A percentile compares a stretch with the other conserved stretches of the same genome.
These are phyloP conservation scores for Salix brachista DNA, from an alignment of 345 rosid genomes.

Conservation along the genomic window DNA sequence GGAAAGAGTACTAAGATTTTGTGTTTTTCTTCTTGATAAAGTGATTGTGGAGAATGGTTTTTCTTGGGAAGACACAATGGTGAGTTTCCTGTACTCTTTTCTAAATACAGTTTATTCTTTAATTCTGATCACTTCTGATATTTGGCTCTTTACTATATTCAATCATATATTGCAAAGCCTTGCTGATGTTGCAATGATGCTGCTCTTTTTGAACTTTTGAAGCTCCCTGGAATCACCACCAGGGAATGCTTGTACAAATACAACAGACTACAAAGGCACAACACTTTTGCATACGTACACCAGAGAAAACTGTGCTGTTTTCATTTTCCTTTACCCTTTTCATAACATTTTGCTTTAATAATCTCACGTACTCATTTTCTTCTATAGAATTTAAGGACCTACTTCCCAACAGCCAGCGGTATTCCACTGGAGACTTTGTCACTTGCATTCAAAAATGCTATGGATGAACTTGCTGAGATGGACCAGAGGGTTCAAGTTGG, in stretches of 20 bases:
- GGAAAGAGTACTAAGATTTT: slow-evolving; percentile 54
- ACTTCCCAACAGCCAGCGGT: slow-evolving; percentile 47
- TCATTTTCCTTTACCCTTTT: background rate
- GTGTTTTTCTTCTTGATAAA: slow-evolving; percentile 68
- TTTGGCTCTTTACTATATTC: background rate
- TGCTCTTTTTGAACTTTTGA: background rate
- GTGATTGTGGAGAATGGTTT: slow-evolving; percentile 48
- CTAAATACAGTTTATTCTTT: background rate
- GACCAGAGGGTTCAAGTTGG: slow-evolving; percentile 17
- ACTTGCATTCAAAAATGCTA: slow-evolving; percentile 31
- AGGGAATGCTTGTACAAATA: background rate
- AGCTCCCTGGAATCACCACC: background rate
- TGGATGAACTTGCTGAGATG: slow-evolving; percentile 47
- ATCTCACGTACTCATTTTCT: background rate
- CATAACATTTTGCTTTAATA: background rate
- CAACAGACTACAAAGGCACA: background rate
- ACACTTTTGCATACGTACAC: background rate
- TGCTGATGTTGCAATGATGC: background rate
- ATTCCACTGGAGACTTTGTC: slow-evolving; percentile 38
- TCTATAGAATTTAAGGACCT: slow-evolving; percentile 61
- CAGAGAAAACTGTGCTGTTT: background rate
- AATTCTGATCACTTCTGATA: background rate
- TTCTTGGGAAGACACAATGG: slow-evolving; percentile 70
- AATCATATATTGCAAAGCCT: background rate
- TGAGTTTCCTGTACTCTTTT: slow-evolving; percentile 30